phyloP scores from a whole-genome alignment of 2,329 filamentous ascomycete genomes.

The Botrytis fragariae region DNA sequence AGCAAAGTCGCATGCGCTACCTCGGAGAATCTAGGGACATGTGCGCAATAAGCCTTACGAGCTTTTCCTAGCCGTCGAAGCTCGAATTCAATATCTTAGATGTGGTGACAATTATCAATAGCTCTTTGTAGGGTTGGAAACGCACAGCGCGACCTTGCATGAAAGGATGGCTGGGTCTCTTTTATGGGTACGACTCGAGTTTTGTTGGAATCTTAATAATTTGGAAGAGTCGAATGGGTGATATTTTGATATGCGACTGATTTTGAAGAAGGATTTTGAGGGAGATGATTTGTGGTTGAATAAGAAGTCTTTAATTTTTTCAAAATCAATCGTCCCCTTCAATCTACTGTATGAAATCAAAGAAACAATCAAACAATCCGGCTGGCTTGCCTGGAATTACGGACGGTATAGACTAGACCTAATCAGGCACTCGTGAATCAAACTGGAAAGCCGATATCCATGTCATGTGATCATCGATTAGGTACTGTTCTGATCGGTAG shows the following conservation, averaged over 20 bases:
- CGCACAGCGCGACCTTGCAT: slow-evolving; percentile 36
- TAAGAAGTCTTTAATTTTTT: neutral
- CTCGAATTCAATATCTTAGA: slow-evolving; percentile 5
- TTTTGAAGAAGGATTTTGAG: neutral
- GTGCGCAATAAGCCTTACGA: slow-evolving; percentile 30
- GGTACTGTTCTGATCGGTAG: neutral
- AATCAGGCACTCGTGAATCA: neutral
- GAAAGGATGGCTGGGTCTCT: slow-evolving; percentile 29
- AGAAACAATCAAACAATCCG: slow-evolving; percentile 18
- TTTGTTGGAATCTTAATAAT: slow-evolving; percentile 12
- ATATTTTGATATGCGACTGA: slow-evolving; percentile 7
- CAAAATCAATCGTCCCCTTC: neutral
- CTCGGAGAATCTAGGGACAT: slow-evolving; percentile 30
- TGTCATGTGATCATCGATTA: neutral
- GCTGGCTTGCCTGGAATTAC: slow-evolving; percentile 12
- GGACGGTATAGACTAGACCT: neutral
- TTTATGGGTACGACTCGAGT: slow-evolving; percentile 20
- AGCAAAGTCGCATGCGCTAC: slow-evolving; percentile 37
- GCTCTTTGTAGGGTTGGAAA: slow-evolving; percentile 28
- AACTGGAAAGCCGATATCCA: neutral
- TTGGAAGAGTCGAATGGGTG: neutral
- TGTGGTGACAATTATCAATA: slow-evolving; percentile 19
- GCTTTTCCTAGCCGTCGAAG: slow-evolving; percentile 6
- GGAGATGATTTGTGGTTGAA: slow-evolving; percentile 4
- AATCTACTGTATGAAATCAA: slow-evolving; percentile 16